These are phyloP conservation scores for Daldinia concentrica DNA, from an alignment of 495 filamentous ascomycete species.

Conservation along the genomic window DNA sequence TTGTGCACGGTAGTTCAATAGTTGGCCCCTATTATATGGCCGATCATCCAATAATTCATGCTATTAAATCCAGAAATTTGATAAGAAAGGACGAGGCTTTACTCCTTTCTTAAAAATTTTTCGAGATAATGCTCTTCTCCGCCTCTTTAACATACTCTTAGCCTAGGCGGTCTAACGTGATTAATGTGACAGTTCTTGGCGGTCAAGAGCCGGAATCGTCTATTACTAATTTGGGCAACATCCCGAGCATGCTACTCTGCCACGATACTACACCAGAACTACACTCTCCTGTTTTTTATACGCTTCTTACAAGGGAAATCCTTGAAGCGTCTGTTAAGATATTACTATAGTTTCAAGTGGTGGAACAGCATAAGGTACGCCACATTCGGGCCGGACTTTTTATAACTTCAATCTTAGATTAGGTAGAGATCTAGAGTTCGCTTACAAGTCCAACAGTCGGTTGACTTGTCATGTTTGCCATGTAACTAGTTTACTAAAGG, in stretches of 20 bases:
- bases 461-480: no score
- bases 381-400: neutral
- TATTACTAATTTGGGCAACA: neutral
- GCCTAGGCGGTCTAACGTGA: neutral
- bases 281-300: neutral
- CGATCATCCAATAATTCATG: neutral
- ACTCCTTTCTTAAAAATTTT: neutral
- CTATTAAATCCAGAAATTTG: neutral
- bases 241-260: neutral
- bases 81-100: neutral
- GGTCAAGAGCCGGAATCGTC: neutral
- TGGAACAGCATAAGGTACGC: neutral
- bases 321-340: neutral
- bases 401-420: neutral
- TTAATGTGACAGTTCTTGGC: neutral
- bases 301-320: neutral
- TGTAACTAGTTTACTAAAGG: no score
- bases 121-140: neutral
- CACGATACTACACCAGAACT: neutral
- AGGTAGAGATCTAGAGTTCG: neutral
- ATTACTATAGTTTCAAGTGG: neutral
- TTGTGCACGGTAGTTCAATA: neutral
- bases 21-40: neutral
- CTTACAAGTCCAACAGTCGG: no score
- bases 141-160: neutral